Percentiles rank a stretch among this genome's conserved stretches.
phyloP scores from a whole-genome alignment of 1,284 basidiomycete genomes.

The Agroathelia rolfsii region DNA sequence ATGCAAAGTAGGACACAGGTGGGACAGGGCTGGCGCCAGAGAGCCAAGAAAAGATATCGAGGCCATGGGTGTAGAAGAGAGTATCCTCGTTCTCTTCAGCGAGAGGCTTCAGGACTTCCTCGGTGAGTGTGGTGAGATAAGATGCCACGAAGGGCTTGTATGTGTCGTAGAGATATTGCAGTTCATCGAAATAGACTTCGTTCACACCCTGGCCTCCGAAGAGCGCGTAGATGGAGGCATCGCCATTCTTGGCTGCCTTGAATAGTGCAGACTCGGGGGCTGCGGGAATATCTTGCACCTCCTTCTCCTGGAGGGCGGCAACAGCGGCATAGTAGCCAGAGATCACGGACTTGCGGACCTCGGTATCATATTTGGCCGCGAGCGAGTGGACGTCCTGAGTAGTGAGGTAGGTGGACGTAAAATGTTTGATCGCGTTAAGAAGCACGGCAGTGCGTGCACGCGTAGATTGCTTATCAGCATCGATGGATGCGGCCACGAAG shows the following conservation, averaged over 20 bases:
- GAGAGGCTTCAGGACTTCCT: conserved; percentile 65
- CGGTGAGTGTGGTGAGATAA: conserved; percentile 57
- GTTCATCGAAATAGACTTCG: conserved; percentile 96
- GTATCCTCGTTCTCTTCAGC: conserved; percentile 52
- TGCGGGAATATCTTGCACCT: conserved; percentile 50
- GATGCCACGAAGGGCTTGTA: conserved; percentile 80
- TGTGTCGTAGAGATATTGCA: conserved; percentile 84
- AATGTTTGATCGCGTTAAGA: conserved; percentile 63
- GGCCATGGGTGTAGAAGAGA: conserved; percentile 72
- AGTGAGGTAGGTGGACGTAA: conserved; percentile 70
- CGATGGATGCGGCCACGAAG: conserved; percentile 57
- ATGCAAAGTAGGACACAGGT: conserved; percentile 81
- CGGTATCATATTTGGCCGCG: conserved; percentile 65
- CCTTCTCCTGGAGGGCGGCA: conserved; percentile 56
- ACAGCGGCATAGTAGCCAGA: conserved; percentile 76
- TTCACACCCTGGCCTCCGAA: conserved; percentile 99
- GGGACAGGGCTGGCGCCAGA: conserved; percentile 63
- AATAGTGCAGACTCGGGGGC: conserved; percentile 71
- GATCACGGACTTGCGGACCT: conserved; percentile 70
- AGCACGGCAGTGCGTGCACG: conserved; percentile 61
- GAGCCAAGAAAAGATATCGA: conserved; percentile 84
- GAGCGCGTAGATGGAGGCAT: conserved; percentile 83
- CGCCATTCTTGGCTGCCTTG: conserved; percentile 53
- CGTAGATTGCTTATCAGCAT: conserved; percentile 40
- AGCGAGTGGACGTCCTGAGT: conserved; percentile 76